Base-by-base conservation (phyloP, 208 protist species). In the Naegleria fowleri region DNA sequence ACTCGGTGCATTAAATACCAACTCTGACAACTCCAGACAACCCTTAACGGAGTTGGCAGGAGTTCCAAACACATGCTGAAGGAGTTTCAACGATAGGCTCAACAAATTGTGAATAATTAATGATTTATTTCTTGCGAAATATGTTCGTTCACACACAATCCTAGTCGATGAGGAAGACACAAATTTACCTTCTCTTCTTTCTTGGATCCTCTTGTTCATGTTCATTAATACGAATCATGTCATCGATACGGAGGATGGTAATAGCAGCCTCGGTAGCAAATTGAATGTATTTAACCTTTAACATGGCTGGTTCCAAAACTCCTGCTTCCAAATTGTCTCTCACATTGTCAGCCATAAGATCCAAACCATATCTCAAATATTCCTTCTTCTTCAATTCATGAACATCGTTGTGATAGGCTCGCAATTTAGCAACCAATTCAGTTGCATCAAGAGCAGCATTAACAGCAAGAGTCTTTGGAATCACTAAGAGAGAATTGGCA, bases 261-360 rank as follows among this genome's bases (percentile, higher is more conserved):
- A 99, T 98, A 85, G 99, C 98, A 0, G 99, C 99, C 96, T 99
- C 99, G 16, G 98, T 99, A 84, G 99, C 99, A 93, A 99, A 99
- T 94, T 99, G 96, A 75, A 99, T 95, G 83, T 96, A 98, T 95
- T 99, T 99, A 41, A 99, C 93, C 94, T 99, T 99, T 91, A 95
- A 97, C 88, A 99, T 96, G 75, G 96, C 95, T n/a, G 99, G 99
- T 96, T 99, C 99, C 40, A 99, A 92, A 88, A 99, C 98, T 55
- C 99, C 99, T 13, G 96, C 97, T 90, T 95, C 94, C 15, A 99
- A 38, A 94, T 99, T 99, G 95, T 99, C 97, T 86, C 96, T 94
- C 75, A 99, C 95, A 59, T 91, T 91, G n/a, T 98, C 98, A 33
- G 97, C 96, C 29, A 97, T 92, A 51, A 99, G 94, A 93, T 99